Base-by-base conservation (phyloP, 2,329 filamentous ascomycete species). In the Exophiala viscosa region DNA sequence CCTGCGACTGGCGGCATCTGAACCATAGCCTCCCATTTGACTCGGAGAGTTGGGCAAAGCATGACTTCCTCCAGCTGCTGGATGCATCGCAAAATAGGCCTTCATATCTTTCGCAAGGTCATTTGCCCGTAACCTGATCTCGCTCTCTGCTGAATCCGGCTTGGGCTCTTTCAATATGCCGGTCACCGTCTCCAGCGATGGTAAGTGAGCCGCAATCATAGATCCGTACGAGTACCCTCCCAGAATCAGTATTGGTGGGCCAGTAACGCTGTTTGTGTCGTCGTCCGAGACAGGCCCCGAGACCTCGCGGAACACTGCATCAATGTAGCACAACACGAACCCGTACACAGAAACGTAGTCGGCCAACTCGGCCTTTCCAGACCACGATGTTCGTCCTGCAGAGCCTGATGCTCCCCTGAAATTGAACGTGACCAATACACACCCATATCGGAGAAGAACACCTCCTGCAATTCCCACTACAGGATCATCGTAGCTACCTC, bases 181-280 rank as follows among this genome's bases (percentile, higher is more conserved):
- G 18, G 89, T 69, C 23, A 95, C 81, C 0, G 75, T 69, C 9
- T 74, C 67, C 33, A 85, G 55, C 7, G 67, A 58, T 0, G 90
- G 88, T 0, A 95, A 77, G 52, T 86, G 83, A 0, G 81, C 83
- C 2, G 89, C 84, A 35, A 97, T 81, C 65, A 96, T 80, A 3
- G 90, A 88, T 39, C 93, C 93, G 68, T 96, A 96, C 0, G 90
- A 96, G 68, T 96, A 96, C 10, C 91, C 91, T 1, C 81, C 86
- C 5, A 93, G 74, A 4, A 96, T 62, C 0, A 85, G 57, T 1
- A 54, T 2, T 84, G 65, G 43, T 75, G 50, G 2, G 69, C 71
- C 18, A 11, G 18, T 13, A 14, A 13, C 28, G n/a, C 17, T 31
- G 40, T 2, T 4, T 23, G 40, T 31, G 11, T 42, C 23, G 3